These are phyloP conservation scores for Venturia carpophila DNA, from an alignment of 2,329 filamentous ascomycete genomes.

Conservation along the genomic window DNA sequence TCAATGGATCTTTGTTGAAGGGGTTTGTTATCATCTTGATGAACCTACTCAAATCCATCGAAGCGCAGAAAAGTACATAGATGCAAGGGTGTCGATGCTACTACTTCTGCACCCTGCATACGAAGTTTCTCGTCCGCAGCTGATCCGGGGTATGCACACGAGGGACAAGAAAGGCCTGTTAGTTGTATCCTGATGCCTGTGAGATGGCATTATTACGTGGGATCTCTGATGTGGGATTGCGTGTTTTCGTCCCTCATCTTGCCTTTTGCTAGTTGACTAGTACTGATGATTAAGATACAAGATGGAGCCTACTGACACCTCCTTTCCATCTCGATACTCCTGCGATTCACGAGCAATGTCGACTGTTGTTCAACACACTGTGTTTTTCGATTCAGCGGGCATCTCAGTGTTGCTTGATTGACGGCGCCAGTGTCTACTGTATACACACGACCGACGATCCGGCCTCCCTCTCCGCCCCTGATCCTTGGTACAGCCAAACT, in stretches of 20 bases:
- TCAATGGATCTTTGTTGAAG: no score
- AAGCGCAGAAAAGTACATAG: neutral
- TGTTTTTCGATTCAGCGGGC: no score
- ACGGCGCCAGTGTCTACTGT: neutral
- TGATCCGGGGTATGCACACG: neutral
- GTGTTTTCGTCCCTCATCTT: neutral
- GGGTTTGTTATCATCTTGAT: no score
- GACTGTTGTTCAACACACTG: neutral
- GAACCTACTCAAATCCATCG: no score
- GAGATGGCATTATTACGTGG: neutral
- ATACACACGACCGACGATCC: neutral
- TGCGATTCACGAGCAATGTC: neutral
- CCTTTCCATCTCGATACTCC: neutral
- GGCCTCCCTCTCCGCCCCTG: neutral
- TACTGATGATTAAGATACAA: neutral
- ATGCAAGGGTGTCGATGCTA: neutral
- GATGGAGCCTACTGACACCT: neutral
- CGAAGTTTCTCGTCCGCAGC: neutral
- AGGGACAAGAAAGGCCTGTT: neutral
- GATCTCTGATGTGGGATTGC: neutral
- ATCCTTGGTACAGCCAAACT: constrained; percentile 1
- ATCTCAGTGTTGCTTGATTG: neutral
- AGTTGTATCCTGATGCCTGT: neutral
- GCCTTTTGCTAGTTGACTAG: neutral
- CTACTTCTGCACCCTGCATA: neutral